Percentiles rank a stretch among this genome's conserved stretches.
Conservation (phyloP, 192 early-diverging fungal species). For the Coemansia sp. region DNA sequence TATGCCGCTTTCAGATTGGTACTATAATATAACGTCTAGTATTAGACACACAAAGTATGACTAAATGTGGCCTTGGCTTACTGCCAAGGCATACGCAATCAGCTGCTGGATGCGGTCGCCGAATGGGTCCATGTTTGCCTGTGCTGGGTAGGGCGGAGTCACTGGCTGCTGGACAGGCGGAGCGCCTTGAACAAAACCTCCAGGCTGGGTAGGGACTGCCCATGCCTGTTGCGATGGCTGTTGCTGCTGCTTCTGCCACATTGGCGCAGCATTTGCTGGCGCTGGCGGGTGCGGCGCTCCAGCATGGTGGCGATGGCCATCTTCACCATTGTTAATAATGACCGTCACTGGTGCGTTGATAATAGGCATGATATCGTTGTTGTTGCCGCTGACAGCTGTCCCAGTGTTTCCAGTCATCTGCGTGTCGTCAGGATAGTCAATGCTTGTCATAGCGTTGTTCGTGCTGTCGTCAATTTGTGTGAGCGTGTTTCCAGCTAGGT, state of each 20-base stretch:
- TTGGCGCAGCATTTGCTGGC: neutral
- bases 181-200: neutral
- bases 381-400: slow-evolving; percentile 45
- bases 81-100: slow-evolving; percentile 16
- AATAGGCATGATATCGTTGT: slow-evolving; percentile 49
- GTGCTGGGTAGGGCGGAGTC: neutral
- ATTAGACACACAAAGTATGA: neutral
- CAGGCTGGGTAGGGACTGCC: neutral
- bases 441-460: slow-evolving; percentile 20
- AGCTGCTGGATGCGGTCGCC: slow-evolving; percentile 19
- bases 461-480: slow-evolving; percentile 36
- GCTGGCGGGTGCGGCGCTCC: neutral
- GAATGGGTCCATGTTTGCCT: slow-evolving; percentile 1
- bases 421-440: slow-evolving; percentile 33
- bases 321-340: slow-evolving; percentile 26
- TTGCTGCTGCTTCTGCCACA: slow-evolving; percentile 6
- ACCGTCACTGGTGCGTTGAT: slow-evolving; percentile 49
- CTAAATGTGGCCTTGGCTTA: slow-evolving; percentile 19
- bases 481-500: slow-evolving; percentile 37
- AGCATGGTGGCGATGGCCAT: neutral
- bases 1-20: too few relatives aligned
- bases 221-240: neutral
- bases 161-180: neutral
- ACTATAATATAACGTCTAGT: neutral
- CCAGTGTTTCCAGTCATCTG: slow-evolving; percentile 44